A percentile compares a stretch with the other conserved stretches of the same genome.
phyloP scores from a whole-genome alignment of 2,329 filamentous ascomycete species.

The Fusarium floridanum region DNA sequence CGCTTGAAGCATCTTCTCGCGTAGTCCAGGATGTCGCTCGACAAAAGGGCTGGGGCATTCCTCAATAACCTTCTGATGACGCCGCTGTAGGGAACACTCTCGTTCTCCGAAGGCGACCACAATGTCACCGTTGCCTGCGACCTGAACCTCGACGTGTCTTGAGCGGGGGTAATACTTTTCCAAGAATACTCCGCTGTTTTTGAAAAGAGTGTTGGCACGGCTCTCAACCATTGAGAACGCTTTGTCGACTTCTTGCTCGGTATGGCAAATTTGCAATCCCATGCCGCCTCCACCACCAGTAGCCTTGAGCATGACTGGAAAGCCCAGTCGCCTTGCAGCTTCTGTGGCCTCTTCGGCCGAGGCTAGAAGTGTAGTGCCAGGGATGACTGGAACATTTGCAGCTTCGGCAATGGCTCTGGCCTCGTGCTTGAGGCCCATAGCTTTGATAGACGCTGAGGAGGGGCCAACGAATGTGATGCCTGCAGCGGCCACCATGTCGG shows the following conservation, averaged over 20 bases:
- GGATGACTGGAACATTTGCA: neutral
- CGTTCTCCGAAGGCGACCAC: constrained; percentile 71
- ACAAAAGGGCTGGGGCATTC: constrained; percentile 76
- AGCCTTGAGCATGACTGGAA: constrained; percentile 4
- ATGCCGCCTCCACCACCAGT: neutral
- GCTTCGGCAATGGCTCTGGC: neutral
- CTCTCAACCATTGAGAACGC: neutral
- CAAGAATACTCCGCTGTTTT: constrained; percentile 69
- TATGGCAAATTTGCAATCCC: neutral
- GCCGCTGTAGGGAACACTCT: constrained; percentile 75
- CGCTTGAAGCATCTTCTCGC: constrained; percentile 43
- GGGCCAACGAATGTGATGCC: constrained; percentile 72
- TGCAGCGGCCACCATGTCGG: constrained; percentile 61
- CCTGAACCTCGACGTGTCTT: constrained; percentile 77
- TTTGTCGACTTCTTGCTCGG: neutral
- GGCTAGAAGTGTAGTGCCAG: neutral
- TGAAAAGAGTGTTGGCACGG: neutral
- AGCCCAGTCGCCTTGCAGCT: neutral
- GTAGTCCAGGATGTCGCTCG: constrained; percentile 48
- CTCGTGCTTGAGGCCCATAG: constrained; percentile 43
- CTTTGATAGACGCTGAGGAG: constrained; percentile 63
- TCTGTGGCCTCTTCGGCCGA: neutral
- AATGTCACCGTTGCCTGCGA: constrained; percentile 68
- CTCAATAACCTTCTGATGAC: constrained; percentile 79
- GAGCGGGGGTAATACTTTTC: constrained; percentile 72